Base-by-base conservation (phyloP, 495 filamentous ascomycete genomes). In the Xylaria palmicola region DNA sequence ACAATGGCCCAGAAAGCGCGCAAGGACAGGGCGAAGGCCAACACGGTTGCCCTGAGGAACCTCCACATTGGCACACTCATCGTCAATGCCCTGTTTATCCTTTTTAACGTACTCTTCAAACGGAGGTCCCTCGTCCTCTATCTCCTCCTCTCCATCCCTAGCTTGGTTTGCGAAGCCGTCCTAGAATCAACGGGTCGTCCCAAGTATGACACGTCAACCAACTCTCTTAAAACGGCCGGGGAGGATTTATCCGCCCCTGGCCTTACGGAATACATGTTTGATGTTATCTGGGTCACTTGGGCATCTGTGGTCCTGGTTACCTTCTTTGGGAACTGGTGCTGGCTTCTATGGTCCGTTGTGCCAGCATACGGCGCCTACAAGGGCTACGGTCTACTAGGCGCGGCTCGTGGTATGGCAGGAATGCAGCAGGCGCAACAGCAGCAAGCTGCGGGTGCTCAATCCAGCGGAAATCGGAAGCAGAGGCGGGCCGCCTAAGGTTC, bases 221-320 rank as follows among this genome's bases (percentile, higher is more conserved):
- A 85, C n/a, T 84, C 86, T 3, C 77, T 98, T 41, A 85, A 85
- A 63, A 84, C 80, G 13, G 79, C 88, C 0, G 94, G 94, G 17
- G 93, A 98, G 72, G 94, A 98, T 72, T 82, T 98, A 24, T 87
- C 90, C 27, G 91, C 91, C 0, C 84, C 88, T 26, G 94, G 94
- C 0, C 77, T 98, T 74, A 98, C 92, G 7, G 94, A 98, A 75
- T 98, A 93, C 76, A 90, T 97, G 88, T 98, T 93, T 83, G 94
- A 98, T 77, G 82, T 97, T 26, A 78, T 97, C 34, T 98, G 96
- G 81, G 92, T 94, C 76, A 93, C 90, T 0, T 92, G 90, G 87
- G 85, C 80, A 19, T 87, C 84, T 24, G 78, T 91, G 29, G 74
- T 83, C 7, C 74, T 85, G 6, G 90, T 83, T 2, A 85, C 84